Base-by-base conservation (phyloP, 108 stramenopile genomes). In the Cylindrotheca closterium region DNA sequence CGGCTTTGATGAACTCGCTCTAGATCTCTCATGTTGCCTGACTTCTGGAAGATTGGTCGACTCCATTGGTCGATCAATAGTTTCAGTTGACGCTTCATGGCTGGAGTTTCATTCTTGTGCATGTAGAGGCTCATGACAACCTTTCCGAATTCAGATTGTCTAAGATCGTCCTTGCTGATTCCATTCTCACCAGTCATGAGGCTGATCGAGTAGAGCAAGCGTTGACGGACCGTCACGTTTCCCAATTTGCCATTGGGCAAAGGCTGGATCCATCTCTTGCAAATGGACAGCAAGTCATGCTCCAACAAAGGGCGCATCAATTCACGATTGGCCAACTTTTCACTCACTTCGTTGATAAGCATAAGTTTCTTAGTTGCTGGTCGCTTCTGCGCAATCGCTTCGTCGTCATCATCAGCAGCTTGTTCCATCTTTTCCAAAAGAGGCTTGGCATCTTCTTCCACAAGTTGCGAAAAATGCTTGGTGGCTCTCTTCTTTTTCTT, bases 1-100 rank as follows among this genome's bases (percentile, higher is more conserved):
- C 93, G 78, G 30, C 68, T 58, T 49, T 81, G 76, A 15, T 86
- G 86, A 4, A 77, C 85, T 31, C 75, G 79, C 63, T 86, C 89
- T 70, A 94, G 71, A 65, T 93, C 90, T 32, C 79, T 57, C 79
- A 91, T 80, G 68, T 96, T 91, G 0, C 88, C 92, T n/a, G 85
- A 87, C 78, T 96, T 96, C 63, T 88, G 79, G 77, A 94, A 94
- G 47, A 96, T 94, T 22, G 84, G 91, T 8, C 96, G 80, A 66
- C 84, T 86, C 96, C 96, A 96, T 64, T 88, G 86, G 56, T 96
- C 93, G 65, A 96, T 94, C 55, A 88, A 62, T 18, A 47, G 54
- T 51, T 80, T 84, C 1, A 81, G 62, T 47, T 86, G 56, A 23
- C 75, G 73, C 65, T 94, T 94, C 81, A 94, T 84, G 21, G 75